These are phyloP conservation scores for Sarocladium strictum DNA, from an alignment of 2,329 filamentous ascomycete genomes.

Conservation along the genomic window DNA sequence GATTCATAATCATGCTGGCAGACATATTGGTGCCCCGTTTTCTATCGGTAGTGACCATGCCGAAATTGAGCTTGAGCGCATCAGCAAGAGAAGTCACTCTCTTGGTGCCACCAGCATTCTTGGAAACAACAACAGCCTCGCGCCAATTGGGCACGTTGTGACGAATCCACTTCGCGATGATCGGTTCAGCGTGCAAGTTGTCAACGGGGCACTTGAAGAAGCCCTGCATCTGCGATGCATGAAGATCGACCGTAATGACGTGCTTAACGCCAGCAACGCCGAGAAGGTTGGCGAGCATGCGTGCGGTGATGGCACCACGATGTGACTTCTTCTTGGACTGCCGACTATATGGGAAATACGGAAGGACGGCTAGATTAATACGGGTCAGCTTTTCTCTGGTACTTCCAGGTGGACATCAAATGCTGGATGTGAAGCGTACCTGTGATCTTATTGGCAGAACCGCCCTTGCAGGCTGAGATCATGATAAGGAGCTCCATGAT, in stretches of 20 bases:
- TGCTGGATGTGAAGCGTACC: slow-evolving; percentile 48
- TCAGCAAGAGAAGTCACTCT: slow-evolving; percentile 93
- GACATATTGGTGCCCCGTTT: slow-evolving; percentile 65
- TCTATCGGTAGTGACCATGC: slow-evolving; percentile 84
- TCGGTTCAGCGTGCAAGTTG: slow-evolving; percentile 91
- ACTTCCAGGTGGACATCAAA: neutral
- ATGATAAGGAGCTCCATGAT: slow-evolving; percentile 99
- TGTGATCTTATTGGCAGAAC: slow-evolving; percentile 92
- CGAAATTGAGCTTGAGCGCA: slow-evolving; percentile 94
- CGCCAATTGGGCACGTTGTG: slow-evolving; percentile 82
- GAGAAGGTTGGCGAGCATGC: slow-evolving; percentile 94
- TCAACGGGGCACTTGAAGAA: slow-evolving; percentile 98
- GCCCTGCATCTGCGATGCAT: slow-evolving; percentile 98
- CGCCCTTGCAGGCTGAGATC: slow-evolving; percentile 97
- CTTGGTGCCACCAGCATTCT: slow-evolving; percentile 96
- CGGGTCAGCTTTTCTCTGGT: neutral
- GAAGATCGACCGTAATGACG: slow-evolving; percentile 94
- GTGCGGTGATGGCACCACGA: slow-evolving; percentile 89
- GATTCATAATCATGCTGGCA: slow-evolving; percentile 70
- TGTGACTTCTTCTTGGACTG: slow-evolving; percentile 99
- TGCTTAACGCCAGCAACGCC: slow-evolving; percentile 93
- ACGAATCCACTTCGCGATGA: slow-evolving; percentile 93
- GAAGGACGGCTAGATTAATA: slow-evolving; percentile 62
- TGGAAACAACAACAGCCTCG: slow-evolving; percentile 92
- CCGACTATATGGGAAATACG: slow-evolving; percentile 98